phyloP scores from a whole-genome alignment of 2,329 filamentous ascomycete species.

The Capronia coronata region DNA sequence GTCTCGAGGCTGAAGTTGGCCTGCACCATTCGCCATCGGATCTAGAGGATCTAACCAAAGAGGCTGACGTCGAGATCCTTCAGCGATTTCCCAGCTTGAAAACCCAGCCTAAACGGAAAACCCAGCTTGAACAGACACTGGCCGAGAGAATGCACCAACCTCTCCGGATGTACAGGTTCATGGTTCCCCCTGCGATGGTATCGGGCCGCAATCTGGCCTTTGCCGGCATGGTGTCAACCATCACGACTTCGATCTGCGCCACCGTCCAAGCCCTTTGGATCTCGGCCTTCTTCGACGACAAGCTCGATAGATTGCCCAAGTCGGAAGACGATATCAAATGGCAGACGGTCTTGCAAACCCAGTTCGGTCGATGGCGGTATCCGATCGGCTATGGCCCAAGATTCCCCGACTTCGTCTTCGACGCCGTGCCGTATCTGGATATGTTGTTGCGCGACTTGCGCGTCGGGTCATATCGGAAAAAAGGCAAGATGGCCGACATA shows the following conservation, averaged over 20 bases:
- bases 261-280: conserved; percentile 54
- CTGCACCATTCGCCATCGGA: conserved; percentile 34
- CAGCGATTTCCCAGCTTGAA: conserved; percentile 16
- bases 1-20: conserved; percentile 39
- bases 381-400: conserved; percentile 57
- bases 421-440: conserved; percentile 69
- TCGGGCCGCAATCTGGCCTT: conserved; percentile 33
- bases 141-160: conserved; percentile 14
- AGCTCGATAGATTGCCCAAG: conserved; percentile 37
- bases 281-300: conserved; percentile 55
- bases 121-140: neutral
- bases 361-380: conserved; percentile 65
- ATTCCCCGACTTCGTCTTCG: conserved; percentile 66
- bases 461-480: conserved; percentile 42
- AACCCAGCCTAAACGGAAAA: conserved; percentile 1
- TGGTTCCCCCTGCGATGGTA: conserved; percentile 34
- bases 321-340: conserved; percentile 27
- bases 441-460: conserved; percentile 60
- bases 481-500: conserved; percentile 29
- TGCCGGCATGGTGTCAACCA: conserved; percentile 41
- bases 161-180: conserved; percentile 44
- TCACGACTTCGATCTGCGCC: conserved; percentile 41
- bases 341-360: conserved; percentile 58
- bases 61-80: conserved; percentile 27
- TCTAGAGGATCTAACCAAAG: conserved; percentile 28